phyloP scores from a whole-genome alignment of 768 basidiomycete genomes.

The Mycena sanguinolenta region DNA sequence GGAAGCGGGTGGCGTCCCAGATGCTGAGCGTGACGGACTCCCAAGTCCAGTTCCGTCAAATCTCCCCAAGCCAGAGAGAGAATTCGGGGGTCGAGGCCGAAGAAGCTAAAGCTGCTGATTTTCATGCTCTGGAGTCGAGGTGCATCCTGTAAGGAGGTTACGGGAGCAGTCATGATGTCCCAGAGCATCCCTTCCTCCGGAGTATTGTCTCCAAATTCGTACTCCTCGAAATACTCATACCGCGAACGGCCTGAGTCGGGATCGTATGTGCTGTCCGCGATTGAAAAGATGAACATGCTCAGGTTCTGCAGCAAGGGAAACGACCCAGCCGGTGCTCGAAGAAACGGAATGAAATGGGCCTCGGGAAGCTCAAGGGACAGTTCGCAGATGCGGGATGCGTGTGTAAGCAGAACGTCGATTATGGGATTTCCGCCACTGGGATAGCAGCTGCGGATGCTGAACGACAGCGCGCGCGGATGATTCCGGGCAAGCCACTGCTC shows the following conservation, averaged over 20 bases:
- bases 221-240: background rate
- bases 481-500: background rate
- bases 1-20: background rate
- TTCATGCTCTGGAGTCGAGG: slow-evolving; percentile 4
- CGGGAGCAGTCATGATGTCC: background rate
- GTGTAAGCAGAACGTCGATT: slow-evolving; percentile 1
- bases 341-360: background rate
- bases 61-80: slow-evolving; percentile 3
- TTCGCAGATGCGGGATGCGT: slow-evolving; percentile 10
- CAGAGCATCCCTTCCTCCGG: background rate
- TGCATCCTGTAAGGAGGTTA: background rate
- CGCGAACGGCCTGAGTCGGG: background rate
- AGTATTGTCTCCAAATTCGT: fast-evolving
- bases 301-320: slow-evolving; percentile 5
- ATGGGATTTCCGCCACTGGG: background rate
- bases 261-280: slow-evolving; percentile 3
- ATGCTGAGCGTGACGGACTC: background rate
- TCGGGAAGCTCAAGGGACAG: slow-evolving; percentile 6
- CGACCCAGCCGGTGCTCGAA: background rate
- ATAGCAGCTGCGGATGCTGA: slow-evolving; percentile 13
- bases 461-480: background rate
- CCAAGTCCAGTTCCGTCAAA: slow-evolving; percentile 3
- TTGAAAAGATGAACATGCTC: background rate
- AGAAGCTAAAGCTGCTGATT: background rate
- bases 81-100: background rate